Percentiles rank a stretch among this genome's conserved stretches.
Evolutionary conservation across 169 alveolate species (phyloP).

Genomic region (Plasmodium adleri): DNA sequence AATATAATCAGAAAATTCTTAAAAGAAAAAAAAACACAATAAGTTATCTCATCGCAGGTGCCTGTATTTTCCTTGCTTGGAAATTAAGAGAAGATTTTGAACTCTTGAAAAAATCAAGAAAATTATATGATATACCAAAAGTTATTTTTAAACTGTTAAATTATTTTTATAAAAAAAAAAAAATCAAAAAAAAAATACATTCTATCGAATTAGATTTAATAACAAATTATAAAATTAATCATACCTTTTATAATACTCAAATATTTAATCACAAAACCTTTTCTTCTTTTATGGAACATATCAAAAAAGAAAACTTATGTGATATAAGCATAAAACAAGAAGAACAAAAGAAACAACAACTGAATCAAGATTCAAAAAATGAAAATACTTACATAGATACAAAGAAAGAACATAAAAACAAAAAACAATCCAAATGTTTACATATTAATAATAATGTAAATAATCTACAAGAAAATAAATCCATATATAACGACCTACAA

Average conservation of each 20-base stretch:
- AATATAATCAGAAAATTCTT: slow-evolving; percentile 21
- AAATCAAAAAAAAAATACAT: slow-evolving; percentile 33
- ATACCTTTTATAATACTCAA: background rate
- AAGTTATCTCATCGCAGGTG: slow-evolving; percentile 37
- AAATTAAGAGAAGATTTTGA: slow-evolving; percentile 60
- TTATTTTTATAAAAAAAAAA: slow-evolving; percentile 64
- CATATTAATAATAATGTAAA: background rate
- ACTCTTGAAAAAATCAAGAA: slow-evolving; percentile 13
- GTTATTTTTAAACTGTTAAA: slow-evolving; percentile 46
- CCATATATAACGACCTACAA: slow-evolving; percentile 12
- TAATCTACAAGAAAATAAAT: background rate
- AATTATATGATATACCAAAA: slow-evolving; percentile 51
- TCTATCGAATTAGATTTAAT: slow-evolving; percentile 18
- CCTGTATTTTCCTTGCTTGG: slow-evolving; percentile 70
- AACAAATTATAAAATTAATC: background rate
- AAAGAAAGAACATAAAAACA: background rate
- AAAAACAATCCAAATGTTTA: background rate
- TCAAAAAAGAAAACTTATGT: background rate
- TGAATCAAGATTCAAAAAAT: background rate
- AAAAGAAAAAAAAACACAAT: slow-evolving; percentile 22
- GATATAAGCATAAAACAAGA: background rate
- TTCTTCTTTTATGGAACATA: slow-evolving; percentile 2
- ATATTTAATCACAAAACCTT: slow-evolving; percentile 17
- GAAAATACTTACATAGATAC: background rate
- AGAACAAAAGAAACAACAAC: background rate